phyloP scores from a whole-genome alignment of 2,329 filamentous ascomycete genomes.

The Myriosclerotinia duriaeana region DNA sequence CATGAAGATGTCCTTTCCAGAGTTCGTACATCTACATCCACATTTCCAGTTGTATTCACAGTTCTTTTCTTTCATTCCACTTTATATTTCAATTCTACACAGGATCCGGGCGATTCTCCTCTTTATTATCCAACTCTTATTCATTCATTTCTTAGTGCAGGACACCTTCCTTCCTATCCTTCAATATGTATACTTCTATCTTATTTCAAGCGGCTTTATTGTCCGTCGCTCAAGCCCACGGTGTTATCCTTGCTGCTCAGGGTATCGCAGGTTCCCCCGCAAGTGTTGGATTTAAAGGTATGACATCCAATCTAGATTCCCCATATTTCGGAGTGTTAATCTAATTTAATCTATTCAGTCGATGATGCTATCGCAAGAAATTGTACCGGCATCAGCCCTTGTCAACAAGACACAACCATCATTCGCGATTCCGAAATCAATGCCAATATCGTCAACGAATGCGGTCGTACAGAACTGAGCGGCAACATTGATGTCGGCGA shows the following conservation, averaged over 20 bases:
- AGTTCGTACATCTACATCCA: constrained; percentile 16
- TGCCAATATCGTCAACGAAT: constrained; percentile 56
- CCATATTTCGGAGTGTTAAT: not conserved
- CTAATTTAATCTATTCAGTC: constrained; percentile 42
- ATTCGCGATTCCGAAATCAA: constrained; percentile 58
- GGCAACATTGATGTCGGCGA: constrained; percentile 63
- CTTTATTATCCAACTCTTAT: constrained; percentile 13
- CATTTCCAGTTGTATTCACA: not conserved
- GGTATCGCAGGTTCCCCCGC: constrained; percentile 13
- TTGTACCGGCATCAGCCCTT: constrained; percentile 63
- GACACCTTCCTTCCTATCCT: constrained; percentile 16
- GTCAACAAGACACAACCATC: constrained; percentile 64
- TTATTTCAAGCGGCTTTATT: constrained; percentile 18
- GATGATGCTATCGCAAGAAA: constrained; percentile 58
- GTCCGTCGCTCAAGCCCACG: constrained; percentile 15
- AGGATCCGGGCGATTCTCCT: constrained; percentile 24
- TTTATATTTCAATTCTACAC: constrained; percentile 12
- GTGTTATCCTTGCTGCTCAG: constrained; percentile 22
- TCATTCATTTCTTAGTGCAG: constrained; percentile 23
- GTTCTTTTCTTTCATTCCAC: constrained; percentile 1
- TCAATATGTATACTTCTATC: constrained; percentile 21
- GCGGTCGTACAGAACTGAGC: constrained; percentile 59
- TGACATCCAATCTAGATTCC: not conserved
- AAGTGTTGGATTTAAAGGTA: constrained; percentile 22
- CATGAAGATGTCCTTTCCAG: not conserved